These are phyloP conservation scores for Cyberlindnera maclurae DNA, from an alignment of 805 yeast species.

Conservation along the genomic window DNA sequence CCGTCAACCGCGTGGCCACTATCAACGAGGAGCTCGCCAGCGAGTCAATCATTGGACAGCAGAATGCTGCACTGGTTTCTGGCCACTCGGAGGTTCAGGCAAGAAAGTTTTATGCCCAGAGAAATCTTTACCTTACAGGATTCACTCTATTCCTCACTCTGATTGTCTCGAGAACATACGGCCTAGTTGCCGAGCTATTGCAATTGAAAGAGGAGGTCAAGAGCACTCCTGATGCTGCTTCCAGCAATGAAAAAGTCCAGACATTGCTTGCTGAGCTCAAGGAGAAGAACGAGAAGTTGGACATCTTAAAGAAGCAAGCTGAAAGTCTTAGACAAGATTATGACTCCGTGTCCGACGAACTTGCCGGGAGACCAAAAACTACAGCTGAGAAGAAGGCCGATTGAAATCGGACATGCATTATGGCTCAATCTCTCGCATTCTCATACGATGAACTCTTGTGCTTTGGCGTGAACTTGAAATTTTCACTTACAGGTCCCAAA, in stretches of 20 bases:
- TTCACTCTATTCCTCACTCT: constrained; percentile 86
- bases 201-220: constrained; percentile 54
- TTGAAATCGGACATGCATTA: background rate
- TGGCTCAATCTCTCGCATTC: constrained; percentile 3
- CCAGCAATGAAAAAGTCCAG: constrained; percentile 17
- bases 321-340: constrained; percentile 58
- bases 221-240: constrained; percentile 26
- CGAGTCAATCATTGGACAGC: constrained; percentile 10
- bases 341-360: constrained; percentile 29
- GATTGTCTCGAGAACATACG: constrained; percentile 77
- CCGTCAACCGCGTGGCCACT: constrained; percentile 73
- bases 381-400: constrained; percentile 10
- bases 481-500: constrained; percentile 74
- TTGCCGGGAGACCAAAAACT: constrained; percentile 5
- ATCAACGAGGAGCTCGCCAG: constrained; percentile 55
- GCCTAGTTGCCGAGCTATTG: constrained; percentile 67
- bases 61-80: constrained; percentile 25
- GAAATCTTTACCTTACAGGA: constrained; percentile 94
- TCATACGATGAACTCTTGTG: constrained; percentile 87
- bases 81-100: constrained; percentile 84
- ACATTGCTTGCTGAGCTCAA: constrained; percentile 14
- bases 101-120: constrained; percentile 88
- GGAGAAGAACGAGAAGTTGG: constrained; percentile 58
- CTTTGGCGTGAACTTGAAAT: constrained; percentile 80
- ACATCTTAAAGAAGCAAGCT: constrained; percentile 67